Conservation (phyloP, 805 yeast genomes). For the Teunomyces pallodes region DNA sequence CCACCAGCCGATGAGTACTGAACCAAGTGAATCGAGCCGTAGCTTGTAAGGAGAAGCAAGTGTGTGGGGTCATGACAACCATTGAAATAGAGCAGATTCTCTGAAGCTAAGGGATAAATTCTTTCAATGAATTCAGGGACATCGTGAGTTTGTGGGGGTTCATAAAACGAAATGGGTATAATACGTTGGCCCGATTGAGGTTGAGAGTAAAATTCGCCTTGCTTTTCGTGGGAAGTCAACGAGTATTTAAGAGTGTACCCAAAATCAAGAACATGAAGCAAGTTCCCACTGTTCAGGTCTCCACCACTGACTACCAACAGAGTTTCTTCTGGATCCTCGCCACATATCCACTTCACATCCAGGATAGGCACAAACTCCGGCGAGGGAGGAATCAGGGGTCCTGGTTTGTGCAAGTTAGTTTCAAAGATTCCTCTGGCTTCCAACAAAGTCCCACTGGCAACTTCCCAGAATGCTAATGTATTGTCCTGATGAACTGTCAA, state of each 20-base stretch:
- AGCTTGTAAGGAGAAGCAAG: constrained; percentile 54
- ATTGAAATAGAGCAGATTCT: constrained; percentile 66
- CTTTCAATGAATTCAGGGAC: constrained; percentile 23
- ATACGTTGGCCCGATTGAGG: constrained; percentile 46
- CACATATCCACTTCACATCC: constrained; percentile 75
- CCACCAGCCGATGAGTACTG: constrained; percentile 43
- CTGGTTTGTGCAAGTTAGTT: constrained; percentile 58
- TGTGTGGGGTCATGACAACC: constrained; percentile 78
- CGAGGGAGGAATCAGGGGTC: constrained; percentile 20
- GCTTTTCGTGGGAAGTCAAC: constrained; percentile 77
- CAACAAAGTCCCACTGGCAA: constrained; percentile 66
- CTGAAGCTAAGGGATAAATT: constrained; percentile 32
- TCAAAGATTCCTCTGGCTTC: constrained; percentile 74
- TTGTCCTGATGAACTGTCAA: constrained; percentile 81
- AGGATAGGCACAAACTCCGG: constrained; percentile 40
- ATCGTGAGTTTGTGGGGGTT: constrained; percentile 11
- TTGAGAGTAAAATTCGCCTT: constrained; percentile 70
- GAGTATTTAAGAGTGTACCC: constrained; percentile 79
- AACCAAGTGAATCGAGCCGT: constrained; percentile 65
- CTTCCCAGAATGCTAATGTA: constrained; percentile 90
- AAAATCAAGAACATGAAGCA: constrained; percentile 59
- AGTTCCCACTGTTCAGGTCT: constrained; percentile 35
- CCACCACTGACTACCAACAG: constrained; percentile 71
- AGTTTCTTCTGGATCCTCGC: constrained; percentile 76
- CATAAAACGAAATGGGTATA: constrained; percentile 24